These are phyloP conservation scores for Claviceps sp. DNA, from an alignment of 2,329 filamentous ascomycete species.

Conservation along the genomic window DNA sequence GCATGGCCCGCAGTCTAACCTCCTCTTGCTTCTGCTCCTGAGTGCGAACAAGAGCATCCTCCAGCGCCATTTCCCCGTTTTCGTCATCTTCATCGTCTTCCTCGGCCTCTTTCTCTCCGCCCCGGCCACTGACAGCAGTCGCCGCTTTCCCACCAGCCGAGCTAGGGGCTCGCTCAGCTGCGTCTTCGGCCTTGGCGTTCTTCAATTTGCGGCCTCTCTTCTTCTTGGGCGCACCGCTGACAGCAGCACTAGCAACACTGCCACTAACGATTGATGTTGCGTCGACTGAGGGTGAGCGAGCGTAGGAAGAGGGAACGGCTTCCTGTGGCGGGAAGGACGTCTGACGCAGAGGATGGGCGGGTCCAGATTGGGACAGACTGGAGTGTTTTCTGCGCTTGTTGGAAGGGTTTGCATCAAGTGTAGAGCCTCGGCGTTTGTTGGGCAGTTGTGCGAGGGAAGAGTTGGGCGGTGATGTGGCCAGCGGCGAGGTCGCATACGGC, in stretches of 20 bases:
- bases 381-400: conserved; percentile 62
- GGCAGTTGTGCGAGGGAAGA: conserved; percentile 35
- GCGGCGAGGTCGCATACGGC: conserved; percentile 34
- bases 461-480: conserved; percentile 42
- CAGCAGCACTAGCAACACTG: conserved; percentile 37
- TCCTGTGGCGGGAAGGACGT: conserved; percentile 63
- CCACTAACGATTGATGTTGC: conserved; percentile 46
- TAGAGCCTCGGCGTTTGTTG: conserved; percentile 46
- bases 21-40: conserved; percentile 56
- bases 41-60: conserved; percentile 45
- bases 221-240: conserved; percentile 35
- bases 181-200: conserved; percentile 31
- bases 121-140: conserved; percentile 30
- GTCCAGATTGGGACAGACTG: conserved; percentile 40
- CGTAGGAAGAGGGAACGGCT: conserved; percentile 34
- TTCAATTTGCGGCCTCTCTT: conserved; percentile 51
- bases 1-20: conserved; percentile 41
- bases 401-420: conserved; percentile 37
- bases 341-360: conserved; percentile 59
- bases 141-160: conserved; percentile 27
- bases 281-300: conserved; percentile 54
- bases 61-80: conserved; percentile 40
- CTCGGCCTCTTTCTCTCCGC: conserved; percentile 32
- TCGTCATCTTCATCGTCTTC: conserved; percentile 47
- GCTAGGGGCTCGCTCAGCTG: conserved; percentile 30